Base-by-base conservation (phyloP, 108 stramenopile species). In the Parmales sp. region DNA sequence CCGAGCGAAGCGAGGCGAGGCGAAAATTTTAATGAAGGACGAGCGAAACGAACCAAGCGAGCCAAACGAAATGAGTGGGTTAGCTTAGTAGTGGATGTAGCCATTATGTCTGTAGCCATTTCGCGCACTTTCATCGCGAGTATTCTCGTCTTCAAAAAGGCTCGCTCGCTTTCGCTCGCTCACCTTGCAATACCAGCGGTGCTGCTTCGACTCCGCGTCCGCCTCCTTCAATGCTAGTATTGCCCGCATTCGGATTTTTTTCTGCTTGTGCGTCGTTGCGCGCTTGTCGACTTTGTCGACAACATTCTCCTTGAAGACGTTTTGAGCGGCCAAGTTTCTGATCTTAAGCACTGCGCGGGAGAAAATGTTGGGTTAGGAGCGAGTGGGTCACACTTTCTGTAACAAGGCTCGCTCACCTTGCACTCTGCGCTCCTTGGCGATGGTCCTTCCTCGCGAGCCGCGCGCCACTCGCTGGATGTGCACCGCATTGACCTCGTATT, bases 281-380 rank as follows among this genome's bases (percentile, higher is more conserved):
- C 36, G 29, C 26, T 60, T 60, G 16, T 60, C 54, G 29, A 60
- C 54, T 34, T 60, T 60, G 54, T 60, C 36, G 31, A 60, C 18
- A 20, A 60, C 54, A 20, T 60, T 60, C 9, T 34, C 7, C 26
- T 60, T 28, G 3, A 60, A 20, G 31, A 34, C 54, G 16, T 60
- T 60, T 11, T 28, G 29, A 13, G 54, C 54, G 28, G 54, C 54
- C 26, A 20, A 18, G 4, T 60, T 60, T 28, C 41, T 43, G 41
- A 43, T 8, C 41, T 43, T 16, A 43, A 43, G 41, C 41, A 43
- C 16, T 43, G 41, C 11, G 11, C 11, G 16, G 16, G 41, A 43
- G 41, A 43, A 43, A 16, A 43, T 11, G 16, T 43, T 16, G 41
- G 41, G 16, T 43, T 43, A 43, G 41, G 41, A 16, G 16, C 41